phyloP scores from a whole-genome alignment of 768 basidiomycete genomes.

The Tulasnella sp. region DNA sequence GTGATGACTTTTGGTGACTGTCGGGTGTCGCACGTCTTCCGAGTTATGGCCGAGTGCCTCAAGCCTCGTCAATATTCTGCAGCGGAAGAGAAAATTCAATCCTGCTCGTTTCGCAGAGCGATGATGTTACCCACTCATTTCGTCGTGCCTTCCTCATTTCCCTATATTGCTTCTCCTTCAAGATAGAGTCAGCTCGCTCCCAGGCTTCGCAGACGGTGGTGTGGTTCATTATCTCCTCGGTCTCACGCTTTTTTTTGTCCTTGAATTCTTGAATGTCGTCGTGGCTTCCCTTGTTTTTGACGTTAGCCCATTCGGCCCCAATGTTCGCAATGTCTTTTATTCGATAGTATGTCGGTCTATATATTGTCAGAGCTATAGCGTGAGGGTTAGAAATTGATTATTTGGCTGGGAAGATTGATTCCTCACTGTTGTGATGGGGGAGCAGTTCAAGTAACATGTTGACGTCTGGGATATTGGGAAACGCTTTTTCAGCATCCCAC shows the following conservation, averaged over 20 bases:
- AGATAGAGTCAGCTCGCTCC: not conserved
- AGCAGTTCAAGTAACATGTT: conserved; percentile 4
- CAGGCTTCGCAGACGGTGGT: not conserved
- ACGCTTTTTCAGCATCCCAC: not conserved
- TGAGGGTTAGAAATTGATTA: not conserved
- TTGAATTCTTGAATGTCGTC: not conserved
- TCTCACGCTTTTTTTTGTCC: not conserved
- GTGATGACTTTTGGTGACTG: not conserved
- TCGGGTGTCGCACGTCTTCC: not conserved
- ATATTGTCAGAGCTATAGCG: not conserved
- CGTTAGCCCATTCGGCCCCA: not conserved
- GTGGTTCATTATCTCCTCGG: not conserved
- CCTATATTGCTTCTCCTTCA: not conserved
- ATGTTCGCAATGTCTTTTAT: not conserved
- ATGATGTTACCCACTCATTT: not conserved
- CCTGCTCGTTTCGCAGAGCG: not conserved
- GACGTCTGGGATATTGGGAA: not conserved
- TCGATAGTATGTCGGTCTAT: not conserved
- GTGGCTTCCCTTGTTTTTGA: not conserved
- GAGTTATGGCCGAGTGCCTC: not conserved
- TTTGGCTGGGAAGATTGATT: not conserved
- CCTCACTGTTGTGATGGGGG: not conserved
- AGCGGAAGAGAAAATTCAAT: not conserved
- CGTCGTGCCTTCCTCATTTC: not conserved
- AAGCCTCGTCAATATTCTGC: not conserved